phyloP scores from a whole-genome alignment of 768 basidiomycete species.

The Leccinum longicurvipes region DNA sequence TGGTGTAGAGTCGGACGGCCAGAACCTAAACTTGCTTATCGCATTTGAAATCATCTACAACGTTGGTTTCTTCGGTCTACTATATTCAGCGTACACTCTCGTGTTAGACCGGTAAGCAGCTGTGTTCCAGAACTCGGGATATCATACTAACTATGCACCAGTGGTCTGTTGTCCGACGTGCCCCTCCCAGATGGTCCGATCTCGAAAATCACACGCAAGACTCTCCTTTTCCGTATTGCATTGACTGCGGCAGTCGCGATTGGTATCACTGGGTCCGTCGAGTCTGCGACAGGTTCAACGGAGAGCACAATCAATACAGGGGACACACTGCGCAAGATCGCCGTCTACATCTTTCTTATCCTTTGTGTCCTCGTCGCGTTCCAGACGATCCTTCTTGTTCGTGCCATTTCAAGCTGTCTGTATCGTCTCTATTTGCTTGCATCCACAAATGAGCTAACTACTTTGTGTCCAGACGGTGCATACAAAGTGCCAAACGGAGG shows the following conservation, averaged over 20 bases:
- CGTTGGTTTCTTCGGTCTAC: slow-evolving; percentile 34
- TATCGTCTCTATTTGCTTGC: neutral
- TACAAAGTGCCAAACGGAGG: slow-evolving; percentile 14
- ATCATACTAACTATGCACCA: neutral
- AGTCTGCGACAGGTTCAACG: slow-evolving; percentile 12
- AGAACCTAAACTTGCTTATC: slow-evolving; percentile 23
- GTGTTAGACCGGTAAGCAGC: slow-evolving; percentile 30
- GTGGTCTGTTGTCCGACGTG: slow-evolving; percentile 22
- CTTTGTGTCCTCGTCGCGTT: slow-evolving; percentile 27
- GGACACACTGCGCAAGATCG: slow-evolving; percentile 21
- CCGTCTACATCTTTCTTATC: slow-evolving; percentile 28
- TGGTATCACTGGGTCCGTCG: slow-evolving; percentile 27
- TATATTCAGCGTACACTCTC: slow-evolving; percentile 34
- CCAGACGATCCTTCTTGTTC: slow-evolving; percentile 24
- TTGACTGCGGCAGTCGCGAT: slow-evolving; percentile 22
- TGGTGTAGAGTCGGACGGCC: slow-evolving; percentile 16
- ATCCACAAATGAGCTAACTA: slow-evolving; percentile 2
- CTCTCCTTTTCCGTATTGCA: slow-evolving; percentile 23
- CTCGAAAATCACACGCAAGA: slow-evolving; percentile 19
- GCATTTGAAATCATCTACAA: slow-evolving; percentile 34
- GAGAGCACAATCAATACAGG: slow-evolving; percentile 9
- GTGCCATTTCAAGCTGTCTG: slow-evolving; percentile 13
- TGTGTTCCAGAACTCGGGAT: neutral
- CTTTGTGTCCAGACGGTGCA: slow-evolving; percentile 14
- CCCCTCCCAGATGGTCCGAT: slow-evolving; percentile 23